A percentile compares a stretch with the other conserved stretches of the same genome.
Conservation (phyloP, 2,329 filamentous ascomycete genomes). For the Dothidotthia symphoricarpi region DNA sequence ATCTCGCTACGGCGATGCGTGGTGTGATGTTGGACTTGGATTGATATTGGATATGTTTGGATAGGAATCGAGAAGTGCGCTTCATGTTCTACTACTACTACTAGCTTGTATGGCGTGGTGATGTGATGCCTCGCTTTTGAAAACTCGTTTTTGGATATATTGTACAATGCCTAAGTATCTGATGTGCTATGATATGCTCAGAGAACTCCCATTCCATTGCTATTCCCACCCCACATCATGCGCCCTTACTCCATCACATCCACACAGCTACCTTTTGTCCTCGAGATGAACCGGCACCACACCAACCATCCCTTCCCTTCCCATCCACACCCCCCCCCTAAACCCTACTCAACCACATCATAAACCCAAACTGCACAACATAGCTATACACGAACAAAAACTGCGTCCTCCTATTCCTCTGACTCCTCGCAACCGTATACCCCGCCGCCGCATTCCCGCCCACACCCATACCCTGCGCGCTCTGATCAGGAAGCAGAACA, state of each 20-base stretch:
- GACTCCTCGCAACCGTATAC: conserved; percentile 74
- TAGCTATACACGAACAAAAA: conserved; percentile 66
- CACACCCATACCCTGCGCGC: conserved; percentile 22
- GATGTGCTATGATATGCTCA: too few species aligned
- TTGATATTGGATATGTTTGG: too few species aligned
- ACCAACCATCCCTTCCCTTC: too few species aligned
- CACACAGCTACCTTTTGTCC: too few species aligned
- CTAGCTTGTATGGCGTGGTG: too few species aligned
- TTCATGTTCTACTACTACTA: too few species aligned
- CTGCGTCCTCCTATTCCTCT: conserved; percentile 45
- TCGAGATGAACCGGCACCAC: too few species aligned
- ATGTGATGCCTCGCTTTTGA: conserved; percentile 3
- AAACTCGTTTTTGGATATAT: neutral
- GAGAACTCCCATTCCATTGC: too few species aligned
- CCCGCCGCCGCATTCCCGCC: conserved; percentile 49
- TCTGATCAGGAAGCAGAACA: conserved; percentile 77
- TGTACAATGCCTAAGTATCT: neutral
- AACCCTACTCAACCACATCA: conserved; percentile 68
- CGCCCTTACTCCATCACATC: too few species aligned
- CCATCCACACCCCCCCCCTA: conserved; percentile 10
- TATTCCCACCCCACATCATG: too few species aligned
- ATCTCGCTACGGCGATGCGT: conserved; percentile 1
- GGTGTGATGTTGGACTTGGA: conserved; percentile 1
- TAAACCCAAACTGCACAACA: conserved; percentile 88
- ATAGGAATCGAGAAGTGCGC: too few species aligned